These are phyloP conservation scores for Periconia digitata DNA, from an alignment of 2,329 filamentous ascomycete genomes.

Conservation along the genomic window DNA sequence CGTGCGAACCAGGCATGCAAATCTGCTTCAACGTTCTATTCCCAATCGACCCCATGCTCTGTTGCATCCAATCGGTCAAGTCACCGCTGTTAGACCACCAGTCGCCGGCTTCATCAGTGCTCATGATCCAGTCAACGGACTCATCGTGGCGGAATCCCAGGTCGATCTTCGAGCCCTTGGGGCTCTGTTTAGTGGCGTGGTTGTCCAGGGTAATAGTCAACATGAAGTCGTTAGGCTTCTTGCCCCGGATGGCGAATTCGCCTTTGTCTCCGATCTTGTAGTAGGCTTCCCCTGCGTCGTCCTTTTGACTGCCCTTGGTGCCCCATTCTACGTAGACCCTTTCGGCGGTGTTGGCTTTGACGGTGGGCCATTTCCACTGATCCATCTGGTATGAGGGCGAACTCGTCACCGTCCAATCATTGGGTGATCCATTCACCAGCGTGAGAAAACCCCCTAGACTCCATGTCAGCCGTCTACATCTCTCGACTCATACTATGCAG, in stretches of 20 bases:
- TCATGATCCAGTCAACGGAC: slow-evolving; percentile 42
- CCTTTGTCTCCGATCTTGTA: slow-evolving; percentile 30
- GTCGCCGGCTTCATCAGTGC: slow-evolving; percentile 35
- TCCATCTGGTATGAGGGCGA: slow-evolving; percentile 43
- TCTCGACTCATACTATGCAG: background rate
- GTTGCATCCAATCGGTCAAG: slow-evolving; percentile 46
- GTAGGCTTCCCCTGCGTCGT: slow-evolving; percentile 41
- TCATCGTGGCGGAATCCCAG: slow-evolving; percentile 41
- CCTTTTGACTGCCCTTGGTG: slow-evolving; percentile 26
- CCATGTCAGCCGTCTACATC: background rate
- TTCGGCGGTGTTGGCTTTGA: slow-evolving; percentile 33
- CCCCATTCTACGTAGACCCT: slow-evolving; percentile 37
- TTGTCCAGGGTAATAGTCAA: slow-evolving; percentile 33
- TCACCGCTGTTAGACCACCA: slow-evolving; percentile 41
- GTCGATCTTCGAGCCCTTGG: slow-evolving; percentile 31
- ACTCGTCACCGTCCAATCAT: slow-evolving; percentile 36
- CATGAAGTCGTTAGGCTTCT: slow-evolving; percentile 32
- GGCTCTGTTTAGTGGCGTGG: slow-evolving; percentile 36
- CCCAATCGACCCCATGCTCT: slow-evolving; percentile 40
- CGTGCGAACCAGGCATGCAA: slow-evolving; percentile 53
- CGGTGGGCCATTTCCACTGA: slow-evolving; percentile 39
- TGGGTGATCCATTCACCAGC: slow-evolving; percentile 45
- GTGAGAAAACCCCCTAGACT: slow-evolving; percentile 39
- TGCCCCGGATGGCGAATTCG: slow-evolving; percentile 34
- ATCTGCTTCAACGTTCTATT: slow-evolving; percentile 49